Conservation (phyloP, 345 rosid genomes). For the Viola odorata region DNA sequence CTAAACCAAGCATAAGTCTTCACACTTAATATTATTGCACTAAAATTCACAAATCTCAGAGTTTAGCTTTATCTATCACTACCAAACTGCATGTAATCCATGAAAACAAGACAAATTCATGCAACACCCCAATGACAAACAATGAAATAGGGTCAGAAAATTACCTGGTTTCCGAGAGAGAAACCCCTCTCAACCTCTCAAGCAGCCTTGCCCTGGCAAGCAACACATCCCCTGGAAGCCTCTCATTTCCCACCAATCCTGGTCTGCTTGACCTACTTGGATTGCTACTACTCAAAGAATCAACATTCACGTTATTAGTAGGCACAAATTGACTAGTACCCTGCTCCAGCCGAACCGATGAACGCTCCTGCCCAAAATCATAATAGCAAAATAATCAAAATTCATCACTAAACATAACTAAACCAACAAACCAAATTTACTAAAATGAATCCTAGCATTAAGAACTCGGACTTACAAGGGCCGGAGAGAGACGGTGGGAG, state of each 20-base stretch:
- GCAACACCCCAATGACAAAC: neutral
- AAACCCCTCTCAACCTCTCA: conserved; percentile 81
- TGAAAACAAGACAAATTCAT: too few species aligned
- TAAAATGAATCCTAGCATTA: neutral
- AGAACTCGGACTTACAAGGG: conserved; percentile 33
- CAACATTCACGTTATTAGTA: conserved; percentile 31
- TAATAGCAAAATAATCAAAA: neutral
- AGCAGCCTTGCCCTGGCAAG: conserved; percentile 91
- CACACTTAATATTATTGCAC: neutral
- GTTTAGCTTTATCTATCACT: neutral
- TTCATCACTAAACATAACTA: neutral
- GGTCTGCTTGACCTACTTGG: conserved; percentile 33
- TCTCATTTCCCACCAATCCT: conserved; percentile 38
- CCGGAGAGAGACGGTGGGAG: conserved; percentile 27
- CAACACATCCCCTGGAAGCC: conserved; percentile 90
- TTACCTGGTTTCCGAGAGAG: conserved; percentile 62
- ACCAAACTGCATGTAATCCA: neutral
- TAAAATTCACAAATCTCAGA: neutral
- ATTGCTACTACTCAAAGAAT: conserved; percentile 34
- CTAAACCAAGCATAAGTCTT: neutral
- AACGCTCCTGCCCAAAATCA: conserved; percentile 41
- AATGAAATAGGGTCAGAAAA: conserved; percentile 1
- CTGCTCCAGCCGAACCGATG: conserved; percentile 34
- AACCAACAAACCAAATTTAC: neutral
- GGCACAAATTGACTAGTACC: conserved; percentile 31